Evolutionary conservation across 768 basidiomycete genomes (phyloP).

Genomic region (Russula emetica): DNA sequence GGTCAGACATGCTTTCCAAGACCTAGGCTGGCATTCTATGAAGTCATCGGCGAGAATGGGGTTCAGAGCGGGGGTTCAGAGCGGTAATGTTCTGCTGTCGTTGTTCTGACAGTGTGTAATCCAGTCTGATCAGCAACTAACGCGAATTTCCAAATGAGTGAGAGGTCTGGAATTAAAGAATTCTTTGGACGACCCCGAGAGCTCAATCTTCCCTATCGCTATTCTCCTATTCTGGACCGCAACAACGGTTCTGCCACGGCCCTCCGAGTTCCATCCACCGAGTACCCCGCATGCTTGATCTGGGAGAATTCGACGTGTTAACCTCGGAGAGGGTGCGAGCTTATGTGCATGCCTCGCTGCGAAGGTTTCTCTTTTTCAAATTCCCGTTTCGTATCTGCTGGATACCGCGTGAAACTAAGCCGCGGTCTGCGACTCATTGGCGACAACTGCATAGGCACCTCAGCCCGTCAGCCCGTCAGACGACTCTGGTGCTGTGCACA

Average conservation of each 20-base stretch:
- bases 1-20: slow-evolving; percentile 63
- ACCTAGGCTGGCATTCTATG: slow-evolving; percentile 65
- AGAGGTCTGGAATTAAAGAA: slow-evolving; percentile 45
- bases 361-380: slow-evolving; percentile 35
- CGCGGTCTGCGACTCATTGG: slow-evolving; percentile 35
- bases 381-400: not conserved
- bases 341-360: too few species aligned
- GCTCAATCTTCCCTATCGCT: slow-evolving; percentile 31
- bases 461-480: slow-evolving; percentile 42
- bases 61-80: slow-evolving; percentile 67
- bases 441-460: slow-evolving; percentile 58
- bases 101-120: slow-evolving; percentile 61
- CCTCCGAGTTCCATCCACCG: slow-evolving; percentile 43
- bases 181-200: too few species aligned
- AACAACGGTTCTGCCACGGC: slow-evolving; percentile 44
- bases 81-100: slow-evolving; percentile 69
- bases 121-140: slow-evolving; percentile 44
- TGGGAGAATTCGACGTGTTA: slow-evolving; percentile 31
- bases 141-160: slow-evolving; percentile 27
- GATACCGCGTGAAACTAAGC: not conserved
- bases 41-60: slow-evolving; percentile 81
- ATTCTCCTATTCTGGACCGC: slow-evolving; percentile 45
- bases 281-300: slow-evolving; percentile 42
- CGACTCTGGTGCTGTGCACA: slow-evolving; percentile 46
- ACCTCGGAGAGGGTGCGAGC: slow-evolving; percentile 44